Conservation (phyloP, 163 green algal genomes). For the Chlorella variabilis region DNA sequence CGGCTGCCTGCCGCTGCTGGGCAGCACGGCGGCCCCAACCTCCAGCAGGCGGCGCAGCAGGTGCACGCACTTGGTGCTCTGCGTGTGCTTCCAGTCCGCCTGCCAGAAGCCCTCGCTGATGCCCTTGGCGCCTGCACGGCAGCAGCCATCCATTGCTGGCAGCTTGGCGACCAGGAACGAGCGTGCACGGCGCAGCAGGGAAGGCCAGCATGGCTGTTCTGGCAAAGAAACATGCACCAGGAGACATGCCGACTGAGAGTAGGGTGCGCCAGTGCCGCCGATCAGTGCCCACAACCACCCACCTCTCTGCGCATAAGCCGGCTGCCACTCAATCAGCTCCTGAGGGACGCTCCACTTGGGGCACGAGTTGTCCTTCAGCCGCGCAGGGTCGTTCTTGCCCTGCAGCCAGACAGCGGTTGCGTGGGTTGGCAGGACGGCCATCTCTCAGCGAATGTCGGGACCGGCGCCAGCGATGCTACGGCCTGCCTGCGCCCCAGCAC, state of each 20-base stretch:
- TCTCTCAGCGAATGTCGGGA: no score
- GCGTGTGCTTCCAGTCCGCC: constrained; percentile 71
- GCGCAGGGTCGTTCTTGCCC: constrained; percentile 65
- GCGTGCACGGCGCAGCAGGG: no score
- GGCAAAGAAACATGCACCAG: no score
- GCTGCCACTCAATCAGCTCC: constrained; percentile 96
- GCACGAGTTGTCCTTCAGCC: constrained; percentile 67
- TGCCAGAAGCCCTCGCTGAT: constrained; percentile 76
- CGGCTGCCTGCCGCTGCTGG: neutral
- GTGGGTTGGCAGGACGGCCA: no score
- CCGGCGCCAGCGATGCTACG: no score
- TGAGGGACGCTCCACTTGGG: constrained; percentile 89
- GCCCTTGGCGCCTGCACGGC: constrained; percentile 55
- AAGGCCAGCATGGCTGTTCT: no score
- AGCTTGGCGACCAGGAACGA: neutral
- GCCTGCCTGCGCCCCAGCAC: no score
- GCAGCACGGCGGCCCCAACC: constrained; percentile 46
- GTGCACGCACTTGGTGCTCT: constrained; percentile 76
- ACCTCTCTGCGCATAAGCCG: constrained; percentile 81
- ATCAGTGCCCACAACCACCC: no score
- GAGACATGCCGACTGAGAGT: no score
- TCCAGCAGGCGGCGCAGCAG: constrained; percentile 74
- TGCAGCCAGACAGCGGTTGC: constrained; percentile 65
- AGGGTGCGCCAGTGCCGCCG: no score
- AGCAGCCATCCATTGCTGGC: neutral